Evolutionary conservation across 192 early-diverging fungal genomes (phyloP).

Genomic region (Entomortierella parvispora): DNA sequence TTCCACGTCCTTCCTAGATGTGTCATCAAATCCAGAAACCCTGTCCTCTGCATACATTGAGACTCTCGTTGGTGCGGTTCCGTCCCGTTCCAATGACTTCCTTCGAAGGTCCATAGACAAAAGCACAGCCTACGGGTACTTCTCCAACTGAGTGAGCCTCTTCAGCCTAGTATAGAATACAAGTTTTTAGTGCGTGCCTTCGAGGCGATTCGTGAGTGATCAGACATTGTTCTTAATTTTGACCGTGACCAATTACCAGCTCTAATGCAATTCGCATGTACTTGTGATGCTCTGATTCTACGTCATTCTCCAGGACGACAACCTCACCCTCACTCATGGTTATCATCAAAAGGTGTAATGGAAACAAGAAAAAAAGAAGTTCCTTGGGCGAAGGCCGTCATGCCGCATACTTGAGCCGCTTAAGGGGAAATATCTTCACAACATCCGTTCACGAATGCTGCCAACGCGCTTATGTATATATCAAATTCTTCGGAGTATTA

Average conservation of each 20-base stretch:
- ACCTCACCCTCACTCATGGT: constrained; percentile 1
- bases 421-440: too few species aligned
- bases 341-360: too few species aligned
- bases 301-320: background rate
- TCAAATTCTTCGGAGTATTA: too few species aligned
- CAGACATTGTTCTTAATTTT: background rate
- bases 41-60: constrained; percentile 71
- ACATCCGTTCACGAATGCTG: too few species aligned
- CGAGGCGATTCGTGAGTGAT: too few species aligned
- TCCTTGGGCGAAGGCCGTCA: too few species aligned
- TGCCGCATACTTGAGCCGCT: too few species aligned
- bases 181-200: background rate
- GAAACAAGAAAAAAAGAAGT: too few species aligned
- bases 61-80: constrained; percentile 87
- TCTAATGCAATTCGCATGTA: constrained; percentile 50
- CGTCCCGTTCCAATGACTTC: constrained; percentile 82
- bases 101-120: constrained; percentile 70
- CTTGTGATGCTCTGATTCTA: constrained; percentile 41
- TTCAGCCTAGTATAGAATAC: constrained; percentile 66
- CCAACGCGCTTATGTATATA: too few species aligned
- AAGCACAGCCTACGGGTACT: constrained; percentile 97
- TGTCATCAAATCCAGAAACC: background rate
- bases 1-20: too few species aligned
- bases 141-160: constrained; percentile 85
- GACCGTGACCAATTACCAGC: constrained; percentile 18